Evolutionary conservation across 2,329 filamentous ascomycete genomes (phyloP).

Genomic region (Onygenales sp.): DNA sequence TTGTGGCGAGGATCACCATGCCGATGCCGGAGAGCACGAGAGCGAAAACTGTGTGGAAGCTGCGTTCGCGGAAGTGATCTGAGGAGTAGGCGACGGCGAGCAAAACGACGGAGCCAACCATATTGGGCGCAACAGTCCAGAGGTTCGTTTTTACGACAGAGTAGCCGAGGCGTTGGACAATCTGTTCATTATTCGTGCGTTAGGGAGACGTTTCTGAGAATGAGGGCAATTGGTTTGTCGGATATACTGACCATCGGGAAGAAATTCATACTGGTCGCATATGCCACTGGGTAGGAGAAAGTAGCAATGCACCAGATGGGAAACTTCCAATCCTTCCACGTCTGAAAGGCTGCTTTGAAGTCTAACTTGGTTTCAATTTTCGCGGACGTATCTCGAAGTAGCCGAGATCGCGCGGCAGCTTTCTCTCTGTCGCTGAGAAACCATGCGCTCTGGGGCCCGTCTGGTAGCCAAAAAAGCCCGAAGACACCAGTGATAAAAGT

Average conservation of each 20-base stretch:
- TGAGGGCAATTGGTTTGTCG: too few species aligned
- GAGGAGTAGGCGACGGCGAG: background rate
- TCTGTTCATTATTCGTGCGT: background rate
- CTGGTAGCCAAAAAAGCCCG: slow-evolving; percentile 27
- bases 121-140: background rate
- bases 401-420: background rate
- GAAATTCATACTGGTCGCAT: background rate
- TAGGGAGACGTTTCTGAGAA: background rate
- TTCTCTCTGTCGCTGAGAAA: slow-evolving; percentile 18
- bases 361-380: background rate
- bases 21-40: background rate
- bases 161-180: background rate
- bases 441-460: slow-evolving; percentile 25
- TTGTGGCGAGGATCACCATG: background rate
- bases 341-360: slow-evolving; percentile 6
- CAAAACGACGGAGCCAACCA: background rate
- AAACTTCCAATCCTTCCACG: slow-evolving; percentile 16
- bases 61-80: background rate
- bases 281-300: background rate
- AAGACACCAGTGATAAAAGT: slow-evolving; percentile 24
- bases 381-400: background rate
- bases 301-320: background rate
- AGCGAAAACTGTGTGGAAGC: background rate
- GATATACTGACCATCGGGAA: background rate
- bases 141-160: background rate